Conservation (phyloP, 2,329 filamentous ascomycete species). For the Fusarium vanettenii region DNA sequence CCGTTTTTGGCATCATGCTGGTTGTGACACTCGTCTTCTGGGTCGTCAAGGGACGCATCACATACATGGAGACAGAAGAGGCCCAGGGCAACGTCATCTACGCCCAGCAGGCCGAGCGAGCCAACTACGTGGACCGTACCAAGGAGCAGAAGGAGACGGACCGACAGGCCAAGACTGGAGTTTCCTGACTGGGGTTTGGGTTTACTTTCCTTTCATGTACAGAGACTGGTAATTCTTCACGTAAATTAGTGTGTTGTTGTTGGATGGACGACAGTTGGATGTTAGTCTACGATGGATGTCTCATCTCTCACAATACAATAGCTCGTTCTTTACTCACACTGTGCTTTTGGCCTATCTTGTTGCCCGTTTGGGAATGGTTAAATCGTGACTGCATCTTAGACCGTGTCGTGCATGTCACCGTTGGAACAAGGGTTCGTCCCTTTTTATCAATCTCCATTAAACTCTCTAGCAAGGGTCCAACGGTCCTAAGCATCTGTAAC, state of each 20-base stretch:
- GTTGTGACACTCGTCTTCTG: slow-evolving; percentile 62
- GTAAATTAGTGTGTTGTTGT: neutral
- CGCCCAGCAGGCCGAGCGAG: slow-evolving; percentile 26
- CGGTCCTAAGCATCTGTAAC: neutral
- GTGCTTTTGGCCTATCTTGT: slow-evolving; percentile 33
- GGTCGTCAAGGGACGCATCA: slow-evolving; percentile 58
- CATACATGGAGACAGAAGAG: slow-evolving; percentile 47
- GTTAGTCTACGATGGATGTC: neutral
- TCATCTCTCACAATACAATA: slow-evolving; percentile 2
- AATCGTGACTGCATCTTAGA: neutral
- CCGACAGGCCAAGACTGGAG: neutral
- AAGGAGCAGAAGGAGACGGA: slow-evolving; percentile 13
- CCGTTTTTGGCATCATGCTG: slow-evolving; percentile 66
- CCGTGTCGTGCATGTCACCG: neutral
- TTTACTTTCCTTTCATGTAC: neutral
- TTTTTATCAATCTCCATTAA: neutral
- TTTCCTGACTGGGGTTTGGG: neutral
- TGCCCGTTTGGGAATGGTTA: slow-evolving; percentile 9
- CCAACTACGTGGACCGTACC: slow-evolving; percentile 20
- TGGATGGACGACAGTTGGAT: neutral
- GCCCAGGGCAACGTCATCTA: slow-evolving; percentile 42
- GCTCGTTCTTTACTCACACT: slow-evolving; percentile 21
- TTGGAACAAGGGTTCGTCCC: neutral
- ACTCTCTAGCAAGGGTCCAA: neutral
- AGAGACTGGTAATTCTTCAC: neutral